Conservation (phyloP, 2,329 filamentous ascomycete genomes). For the Cladosporium oxysporum region DNA sequence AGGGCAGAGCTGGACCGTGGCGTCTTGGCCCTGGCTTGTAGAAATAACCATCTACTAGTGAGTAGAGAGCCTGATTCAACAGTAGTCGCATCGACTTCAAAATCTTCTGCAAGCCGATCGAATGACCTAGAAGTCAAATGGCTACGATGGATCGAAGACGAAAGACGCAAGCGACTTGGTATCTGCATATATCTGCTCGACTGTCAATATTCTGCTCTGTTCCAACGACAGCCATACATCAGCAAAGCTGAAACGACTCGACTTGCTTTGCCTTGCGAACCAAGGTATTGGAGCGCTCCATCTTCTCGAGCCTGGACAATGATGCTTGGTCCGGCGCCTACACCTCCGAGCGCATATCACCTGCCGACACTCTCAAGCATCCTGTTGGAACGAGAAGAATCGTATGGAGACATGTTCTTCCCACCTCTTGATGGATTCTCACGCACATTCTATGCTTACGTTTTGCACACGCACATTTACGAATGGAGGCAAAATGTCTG, state of each 20-base stretch:
- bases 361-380: background rate
- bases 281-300: background rate
- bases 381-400: background rate
- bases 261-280: background rate
- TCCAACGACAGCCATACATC: conserved; percentile 1
- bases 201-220: background rate
- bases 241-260: background rate
- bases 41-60: background rate
- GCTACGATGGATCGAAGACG: background rate
- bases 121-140: background rate
- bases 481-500: conserved; percentile 2
- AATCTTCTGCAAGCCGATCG: background rate
- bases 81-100: background rate
- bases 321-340: background rate
- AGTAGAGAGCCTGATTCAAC: background rate
- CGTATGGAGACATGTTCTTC: background rate
- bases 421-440: background rate
- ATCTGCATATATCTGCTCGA: background rate
- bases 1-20: background rate
- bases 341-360: background rate
- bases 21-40: background rate
- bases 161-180: background rate
- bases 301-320: background rate
- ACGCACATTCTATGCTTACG: background rate
- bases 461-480: background rate